A percentile compares a stretch with the other conserved stretches of the same genome.
Evolutionary conservation across 371 early-diverging fungal genomes (phyloP).

Genomic region (Mortierella polycephala): DNA sequence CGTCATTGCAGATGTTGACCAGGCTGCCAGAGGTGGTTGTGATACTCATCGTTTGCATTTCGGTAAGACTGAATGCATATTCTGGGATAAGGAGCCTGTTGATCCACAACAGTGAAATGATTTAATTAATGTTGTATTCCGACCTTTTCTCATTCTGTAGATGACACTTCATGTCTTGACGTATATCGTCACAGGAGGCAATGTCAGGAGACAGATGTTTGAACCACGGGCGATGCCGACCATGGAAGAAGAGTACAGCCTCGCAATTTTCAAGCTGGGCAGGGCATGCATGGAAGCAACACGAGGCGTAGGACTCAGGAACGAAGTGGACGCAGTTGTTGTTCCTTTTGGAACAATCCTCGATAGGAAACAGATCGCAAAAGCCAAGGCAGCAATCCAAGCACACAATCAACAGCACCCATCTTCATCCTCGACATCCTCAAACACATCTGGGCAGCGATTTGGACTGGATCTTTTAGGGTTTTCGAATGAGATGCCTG

Average conservation of each 20-base stretch:
- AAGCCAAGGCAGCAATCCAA: neutral
- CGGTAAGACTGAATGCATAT: conserved; percentile 19
- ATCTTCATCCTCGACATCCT: neutral
- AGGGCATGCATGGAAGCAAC: conserved; percentile 57
- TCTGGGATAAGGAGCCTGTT: too few species aligned
- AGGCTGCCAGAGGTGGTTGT: conserved; percentile 55
- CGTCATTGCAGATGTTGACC: conserved; percentile 47
- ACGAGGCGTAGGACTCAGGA: conserved; percentile 46
- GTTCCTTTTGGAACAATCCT: conserved; percentile 47
- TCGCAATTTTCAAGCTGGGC: conserved; percentile 56
- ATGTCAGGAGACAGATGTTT: conserved; percentile 54
- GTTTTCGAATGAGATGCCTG: conserved; percentile 45
- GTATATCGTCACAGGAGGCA: conserved; percentile 51
- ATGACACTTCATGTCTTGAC: conserved; percentile 45
- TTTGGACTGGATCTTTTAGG: conserved; percentile 8
- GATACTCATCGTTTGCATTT: conserved; percentile 48
- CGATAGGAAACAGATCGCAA: conserved; percentile 18
- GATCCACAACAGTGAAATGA: too few species aligned
- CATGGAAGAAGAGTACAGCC: conserved; percentile 45
- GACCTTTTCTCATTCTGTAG: conserved; percentile 15
- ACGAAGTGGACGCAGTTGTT: conserved; percentile 51
- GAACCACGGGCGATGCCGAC: conserved; percentile 47
- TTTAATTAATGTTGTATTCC: too few species aligned
- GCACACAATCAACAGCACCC: conserved; percentile 4
- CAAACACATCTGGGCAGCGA: conserved; percentile 3